Evolutionary conservation across 2,329 filamentous ascomycete species (phyloP), one percentile per base, ranked within the genome.

Genomic region (Tolypocladium tundrense): DNA sequence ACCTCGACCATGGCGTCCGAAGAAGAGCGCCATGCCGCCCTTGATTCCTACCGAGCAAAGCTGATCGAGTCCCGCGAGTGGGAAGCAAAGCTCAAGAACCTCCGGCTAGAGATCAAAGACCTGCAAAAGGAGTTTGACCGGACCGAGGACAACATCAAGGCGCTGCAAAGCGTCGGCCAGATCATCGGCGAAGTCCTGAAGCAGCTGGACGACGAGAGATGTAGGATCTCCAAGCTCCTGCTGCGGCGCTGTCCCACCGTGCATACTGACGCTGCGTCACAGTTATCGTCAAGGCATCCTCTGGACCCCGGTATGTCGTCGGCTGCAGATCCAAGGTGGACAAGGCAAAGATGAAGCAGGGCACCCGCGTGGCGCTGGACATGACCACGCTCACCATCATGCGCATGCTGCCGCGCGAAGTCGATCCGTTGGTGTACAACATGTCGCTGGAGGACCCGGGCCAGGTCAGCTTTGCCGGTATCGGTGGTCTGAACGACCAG

Each of bases 301-400:
- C 91, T 43, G 94, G 94, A 33, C 94, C 94, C 60, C 85, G 94
- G 79, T 99, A 99, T 77, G 95, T 99, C 60, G 94, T 99, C 66
- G 94, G 94, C 59, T 99, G 94, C 79, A 88, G 94, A 69, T 97
- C 92, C 62, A 99, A 99, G 77, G 94, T 99, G 69, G 94, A 99
- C 80, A 97, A 95, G 79, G 79, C 81, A 62, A 97, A 97, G 81
- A 79, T 99, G 72, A 99, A 97, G 83, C 94, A 99, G 77, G 95
- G 95, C 68, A 97, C 93, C 35, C 90, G 94, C 69, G 94, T 99
- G 57, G 93, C 94, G 40, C 87, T 99, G 60, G 94, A 99, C 70
- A 99, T 99, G 94, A 99, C 94, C 55, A 99, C 94, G 24, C 88
- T 99, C 66, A 99, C 94, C 60, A 99, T 99, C 75, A 99, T 99